Base-by-base conservation (phyloP, 208 protist genomes). In the Acanthamoeba healyi region DNA sequence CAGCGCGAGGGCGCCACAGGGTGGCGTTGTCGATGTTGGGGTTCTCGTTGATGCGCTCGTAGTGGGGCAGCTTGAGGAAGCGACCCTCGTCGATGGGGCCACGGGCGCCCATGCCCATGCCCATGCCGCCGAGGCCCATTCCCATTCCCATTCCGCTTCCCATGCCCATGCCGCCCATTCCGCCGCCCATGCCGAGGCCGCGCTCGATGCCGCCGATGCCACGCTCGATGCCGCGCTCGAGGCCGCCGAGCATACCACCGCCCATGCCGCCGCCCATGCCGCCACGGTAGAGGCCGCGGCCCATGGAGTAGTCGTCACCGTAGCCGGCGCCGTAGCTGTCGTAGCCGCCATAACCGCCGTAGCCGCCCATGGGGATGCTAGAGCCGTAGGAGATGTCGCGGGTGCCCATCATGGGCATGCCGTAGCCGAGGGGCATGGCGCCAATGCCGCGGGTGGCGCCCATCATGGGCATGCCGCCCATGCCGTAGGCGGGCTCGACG, bases 11-110 rank as follows among this genome's bases (percentile, higher is more conserved):
- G 24, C 84, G 32, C 56, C 84, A 93, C 26, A 92, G 56, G 38
- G 86, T 92, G n/a, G 54, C 10, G n/a, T 42, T 51, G 46, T 92
- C 86, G 44, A 92, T 92, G 86, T 92, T 92, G 42, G 86, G 86
- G 44, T 92, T 92, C 22, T 72, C 49, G 44, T 42, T 49, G 58
- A 92, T 51, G 6, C 26, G 32, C 40, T 22, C 38, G n/a, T 29
- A 67, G 36, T 92, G 58, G 42, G 86, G 86, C 29, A 90, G 84
- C 58, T 90, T 90, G 36, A 72, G 84, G 84, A 72, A 90, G 84
- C 84, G 84, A 7, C 29, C 36, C 58, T 90, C 84, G 51, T 90
- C 84, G 74, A 84, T 84, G n/a, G 74, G 40, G n/a, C 38, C n/a
- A 22, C 44, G 29, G 34, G 26, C 40, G 17, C 36, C 42, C 38